These are phyloP conservation scores for Paraphoma sp. DNA, from an alignment of 2,329 filamentous ascomycete genomes.

Conservation along the genomic window DNA sequence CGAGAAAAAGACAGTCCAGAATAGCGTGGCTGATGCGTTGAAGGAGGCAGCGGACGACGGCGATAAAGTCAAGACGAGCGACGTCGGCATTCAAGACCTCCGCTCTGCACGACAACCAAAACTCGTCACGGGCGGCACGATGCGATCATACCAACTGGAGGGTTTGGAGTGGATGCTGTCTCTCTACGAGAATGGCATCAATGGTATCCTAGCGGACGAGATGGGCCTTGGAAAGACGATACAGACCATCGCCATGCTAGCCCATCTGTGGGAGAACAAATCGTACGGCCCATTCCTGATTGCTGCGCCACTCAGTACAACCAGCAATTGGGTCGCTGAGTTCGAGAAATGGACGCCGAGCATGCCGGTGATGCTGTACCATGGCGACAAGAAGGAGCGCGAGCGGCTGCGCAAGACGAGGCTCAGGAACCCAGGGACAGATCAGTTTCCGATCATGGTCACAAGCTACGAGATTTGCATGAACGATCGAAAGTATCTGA, in stretches of 20 bases:
- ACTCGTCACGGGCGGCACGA: constrained; percentile 83
- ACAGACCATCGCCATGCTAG: constrained; percentile 87
- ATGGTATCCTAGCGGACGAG: constrained; percentile 89
- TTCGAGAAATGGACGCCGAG: constrained; percentile 88
- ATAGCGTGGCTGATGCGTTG: constrained; percentile 63
- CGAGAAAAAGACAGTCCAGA: constrained; percentile 59
- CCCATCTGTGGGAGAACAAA: constrained; percentile 85
- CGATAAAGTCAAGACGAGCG: constrained; percentile 64
- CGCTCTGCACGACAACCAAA: constrained; percentile 85
- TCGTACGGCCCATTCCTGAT: constrained; percentile 90
- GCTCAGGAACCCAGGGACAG: constrained; percentile 72
- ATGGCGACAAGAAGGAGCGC: constrained; percentile 82
- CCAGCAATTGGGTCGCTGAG: constrained; percentile 96
- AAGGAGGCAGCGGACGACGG: constrained; percentile 63
- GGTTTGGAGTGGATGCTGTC: constrained; percentile 90
- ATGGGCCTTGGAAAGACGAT: constrained; percentile 95
- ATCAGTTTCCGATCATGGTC: constrained; percentile 86
- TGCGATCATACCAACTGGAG: constrained; percentile 94
- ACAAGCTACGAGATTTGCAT: constrained; percentile 97
- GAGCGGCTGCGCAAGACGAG: constrained; percentile 74
- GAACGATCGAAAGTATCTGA: constrained; percentile 81
- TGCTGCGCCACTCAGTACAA: constrained; percentile 85
- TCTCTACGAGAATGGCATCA: constrained; percentile 86
- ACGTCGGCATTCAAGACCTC: constrained; percentile 70
- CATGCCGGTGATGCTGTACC: constrained; percentile 89